Evolutionary conservation across 495 filamentous ascomycete species (phyloP).

Genomic region (Lasiosphaeria miniovina): DNA sequence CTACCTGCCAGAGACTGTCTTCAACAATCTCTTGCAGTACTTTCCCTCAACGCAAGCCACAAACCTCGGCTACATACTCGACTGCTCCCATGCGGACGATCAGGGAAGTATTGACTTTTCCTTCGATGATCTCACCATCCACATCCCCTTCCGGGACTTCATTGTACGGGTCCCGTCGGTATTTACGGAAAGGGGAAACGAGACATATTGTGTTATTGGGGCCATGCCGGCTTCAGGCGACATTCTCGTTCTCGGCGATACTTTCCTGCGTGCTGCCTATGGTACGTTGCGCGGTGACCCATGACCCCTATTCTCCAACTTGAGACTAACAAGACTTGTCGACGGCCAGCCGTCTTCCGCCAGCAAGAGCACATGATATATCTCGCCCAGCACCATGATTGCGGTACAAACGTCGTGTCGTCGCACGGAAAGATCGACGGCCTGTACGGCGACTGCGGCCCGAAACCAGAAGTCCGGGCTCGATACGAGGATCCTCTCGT

Average conservation of each 20-base stretch:
- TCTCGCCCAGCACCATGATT: conserved; percentile 20
- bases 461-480: not conserved
- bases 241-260: conserved; percentile 63
- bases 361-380: conserved; percentile 26
- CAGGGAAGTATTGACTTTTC: conserved; percentile 58
- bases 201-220: conserved; percentile 35
- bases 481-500: not conserved
- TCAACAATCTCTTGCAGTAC: conserved; percentile 52
- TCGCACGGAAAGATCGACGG: conserved; percentile 16
- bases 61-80: conserved; percentile 41
- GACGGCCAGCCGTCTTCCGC: conserved; percentile 19
- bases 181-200: conserved; percentile 31
- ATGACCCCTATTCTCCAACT: not conserved
- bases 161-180: conserved; percentile 51
- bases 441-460: conserved; percentile 16
- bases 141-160: conserved; percentile 67
- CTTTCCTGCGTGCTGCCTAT: conserved; percentile 83
- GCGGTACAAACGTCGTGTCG: conserved; percentile 21
- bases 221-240: conserved; percentile 31
- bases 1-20: conserved; percentile 68
- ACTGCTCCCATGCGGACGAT: conserved; percentile 54
- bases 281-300: conserved; percentile 23
- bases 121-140: conserved; percentile 59
- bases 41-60: conserved; percentile 50
- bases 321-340: not conserved